These are phyloP conservation scores for Knufia petricola DNA, from an alignment of 2,329 filamentous ascomycete genomes.

Conservation along the genomic window DNA sequence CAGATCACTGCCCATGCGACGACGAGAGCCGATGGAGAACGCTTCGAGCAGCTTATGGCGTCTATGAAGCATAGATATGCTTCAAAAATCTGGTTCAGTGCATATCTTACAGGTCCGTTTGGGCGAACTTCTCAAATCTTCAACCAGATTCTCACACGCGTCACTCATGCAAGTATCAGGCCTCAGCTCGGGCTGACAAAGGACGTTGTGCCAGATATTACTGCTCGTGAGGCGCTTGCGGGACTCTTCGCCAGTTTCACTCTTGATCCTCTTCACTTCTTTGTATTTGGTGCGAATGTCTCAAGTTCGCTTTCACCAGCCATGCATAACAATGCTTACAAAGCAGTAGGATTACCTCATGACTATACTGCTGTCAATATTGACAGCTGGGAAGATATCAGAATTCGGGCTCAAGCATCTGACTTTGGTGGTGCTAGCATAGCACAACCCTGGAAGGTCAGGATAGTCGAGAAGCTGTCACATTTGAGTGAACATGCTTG, in stretches of 20 bases:
- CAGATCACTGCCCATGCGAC: constrained; percentile 29
- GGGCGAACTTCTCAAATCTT: constrained; percentile 37
- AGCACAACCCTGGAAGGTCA: constrained; percentile 36
- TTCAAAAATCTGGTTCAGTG: constrained; percentile 29
- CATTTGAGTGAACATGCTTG: constrained; percentile 35
- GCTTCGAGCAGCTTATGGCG: constrained; percentile 30
- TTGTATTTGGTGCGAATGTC: constrained; percentile 34
- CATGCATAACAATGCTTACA: constrained; percentile 36
- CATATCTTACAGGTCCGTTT: constrained; percentile 32
- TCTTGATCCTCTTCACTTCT: constrained; percentile 34
- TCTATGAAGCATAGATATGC: constrained; percentile 28
- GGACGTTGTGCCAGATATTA: constrained; percentile 21
- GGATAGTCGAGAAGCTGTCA: constrained; percentile 29
- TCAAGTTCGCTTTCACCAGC: constrained; percentile 34
- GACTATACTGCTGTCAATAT: constrained; percentile 32
- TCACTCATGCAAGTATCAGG: constrained; percentile 26
- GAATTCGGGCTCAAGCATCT: constrained; percentile 30
- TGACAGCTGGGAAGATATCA: constrained; percentile 29
- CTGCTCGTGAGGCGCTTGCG: constrained; percentile 29
- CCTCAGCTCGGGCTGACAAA: neutral
- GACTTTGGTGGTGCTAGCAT: constrained; percentile 35
- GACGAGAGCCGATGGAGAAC: constrained; percentile 31
- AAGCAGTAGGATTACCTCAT: constrained; percentile 32
- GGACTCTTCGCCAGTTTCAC: constrained; percentile 34
- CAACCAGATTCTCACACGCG: constrained; percentile 32